A percentile compares a stretch with the other conserved stretches of the same genome.
Conservation (phyloP, 2,329 filamentous ascomycete species). For the Fusarium sp. region DNA sequence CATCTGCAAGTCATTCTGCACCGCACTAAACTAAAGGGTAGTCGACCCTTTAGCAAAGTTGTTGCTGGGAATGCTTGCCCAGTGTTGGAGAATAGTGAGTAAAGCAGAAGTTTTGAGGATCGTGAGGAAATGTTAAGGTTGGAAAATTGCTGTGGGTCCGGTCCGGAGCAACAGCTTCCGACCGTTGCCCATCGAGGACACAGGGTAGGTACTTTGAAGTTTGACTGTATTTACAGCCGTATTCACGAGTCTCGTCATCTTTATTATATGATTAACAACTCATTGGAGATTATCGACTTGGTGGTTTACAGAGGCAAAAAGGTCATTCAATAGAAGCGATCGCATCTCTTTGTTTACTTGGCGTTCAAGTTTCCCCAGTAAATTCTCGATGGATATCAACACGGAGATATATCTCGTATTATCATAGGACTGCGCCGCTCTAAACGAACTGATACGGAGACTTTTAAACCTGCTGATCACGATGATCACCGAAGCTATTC, state of each 20-base stretch:
- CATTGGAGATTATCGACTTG: background rate
- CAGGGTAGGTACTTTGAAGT: background rate
- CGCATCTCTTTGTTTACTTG: background rate
- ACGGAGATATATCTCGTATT: background rate
- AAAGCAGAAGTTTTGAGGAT: background rate
- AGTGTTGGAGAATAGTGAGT: background rate
- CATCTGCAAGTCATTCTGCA: background rate
- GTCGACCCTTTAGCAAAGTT: background rate
- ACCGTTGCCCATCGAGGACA: background rate
- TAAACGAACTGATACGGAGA: background rate
- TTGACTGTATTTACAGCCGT: background rate
- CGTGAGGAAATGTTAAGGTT: background rate
- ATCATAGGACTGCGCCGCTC: background rate
- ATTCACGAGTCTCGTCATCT: background rate
- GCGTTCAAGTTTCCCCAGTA: background rate
- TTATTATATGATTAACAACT: background rate
- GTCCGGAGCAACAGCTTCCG: constrained; percentile 26
- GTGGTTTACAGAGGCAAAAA: background rate
- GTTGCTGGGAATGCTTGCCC: background rate
- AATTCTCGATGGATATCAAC: background rate
- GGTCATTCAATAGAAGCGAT: background rate
- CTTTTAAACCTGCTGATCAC: background rate
- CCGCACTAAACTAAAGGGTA: background rate
- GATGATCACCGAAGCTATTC: constrained; percentile 6
- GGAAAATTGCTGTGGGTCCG: constrained; percentile 12